These are phyloP conservation scores for Cordyceps javanica DNA, from an alignment of 2,329 filamentous ascomycete species.

Conservation along the genomic window DNA sequence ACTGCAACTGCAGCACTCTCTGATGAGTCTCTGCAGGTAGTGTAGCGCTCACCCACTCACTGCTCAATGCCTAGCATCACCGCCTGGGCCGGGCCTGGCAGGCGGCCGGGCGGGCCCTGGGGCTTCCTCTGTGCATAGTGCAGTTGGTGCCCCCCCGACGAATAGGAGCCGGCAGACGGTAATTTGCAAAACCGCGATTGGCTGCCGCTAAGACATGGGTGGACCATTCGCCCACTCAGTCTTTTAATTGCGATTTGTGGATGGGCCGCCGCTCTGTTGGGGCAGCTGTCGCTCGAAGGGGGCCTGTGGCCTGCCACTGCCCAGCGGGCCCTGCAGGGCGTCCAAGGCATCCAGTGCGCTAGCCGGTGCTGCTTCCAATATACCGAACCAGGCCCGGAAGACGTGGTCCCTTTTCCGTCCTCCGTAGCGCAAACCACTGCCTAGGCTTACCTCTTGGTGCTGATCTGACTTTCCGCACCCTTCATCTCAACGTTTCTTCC, in stretches of 20 bases:
- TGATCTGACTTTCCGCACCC: conserved; percentile 10
- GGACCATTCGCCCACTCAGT: neutral
- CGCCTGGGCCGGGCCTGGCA: neutral
- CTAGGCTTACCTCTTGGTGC: neutral
- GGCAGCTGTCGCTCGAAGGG: neutral
- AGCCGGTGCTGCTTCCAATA: neutral
- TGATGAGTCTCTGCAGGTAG: neutral
- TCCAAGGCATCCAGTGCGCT: neutral
- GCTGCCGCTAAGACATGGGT: conserved; percentile 2
- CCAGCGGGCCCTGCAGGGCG: neutral
- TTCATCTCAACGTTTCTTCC: conserved; percentile 1
- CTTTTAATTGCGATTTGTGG: conserved; percentile 9
- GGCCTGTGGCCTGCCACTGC: neutral
- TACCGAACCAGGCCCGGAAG: conserved; percentile 9
- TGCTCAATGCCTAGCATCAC: neutral
- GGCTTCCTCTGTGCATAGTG: too few relatives aligned
- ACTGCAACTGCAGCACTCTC: neutral
- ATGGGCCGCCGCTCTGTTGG: neutral
- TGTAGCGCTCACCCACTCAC: neutral
- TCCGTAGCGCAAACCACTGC: conserved; percentile 5
- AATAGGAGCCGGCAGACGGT: conserved; percentile 4
- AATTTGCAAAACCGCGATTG: neutral
- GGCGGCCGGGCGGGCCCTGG: too few relatives aligned
- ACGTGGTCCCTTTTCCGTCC: conserved; percentile 7
- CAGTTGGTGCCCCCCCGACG: neutral